Evolutionary conservation across 2,329 filamentous ascomycete genomes (phyloP), one percentile per base, ranked within the genome.

Genomic region (Cladophialophora immunda): DNA sequence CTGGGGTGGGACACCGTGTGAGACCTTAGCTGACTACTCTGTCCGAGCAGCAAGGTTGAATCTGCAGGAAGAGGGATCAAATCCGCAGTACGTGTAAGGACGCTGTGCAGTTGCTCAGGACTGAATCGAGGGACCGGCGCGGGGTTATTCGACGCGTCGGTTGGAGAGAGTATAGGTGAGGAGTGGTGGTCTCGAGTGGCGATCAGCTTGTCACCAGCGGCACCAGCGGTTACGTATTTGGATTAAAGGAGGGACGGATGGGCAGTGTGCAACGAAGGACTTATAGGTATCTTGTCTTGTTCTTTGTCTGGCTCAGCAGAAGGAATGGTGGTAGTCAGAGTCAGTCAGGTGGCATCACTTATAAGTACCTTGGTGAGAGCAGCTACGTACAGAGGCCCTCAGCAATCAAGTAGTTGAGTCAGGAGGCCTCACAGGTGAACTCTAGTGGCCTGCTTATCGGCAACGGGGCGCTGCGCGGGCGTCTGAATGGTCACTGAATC

Each of bases 121-220:
- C 8, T 27, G 8, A 25, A 50, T 45, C 38, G 45, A 50, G 45
- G 45, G 45, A 27, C 22, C 30, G 58, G 47, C 58, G 58, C 58
- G 58, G 58, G 58, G 58, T 61, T 61, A 29, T 50, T 61, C 32
- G 58, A 61, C 58, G 58, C 58, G 58, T 61, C 25, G 22, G 22
- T 36, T 54, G 58, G 58, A 61, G 58, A 61, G 27, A 32, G 53
- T 32, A 50, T 19, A 22, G 22, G 22, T 50, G 45, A 50, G 19
- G 53, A 55, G 53, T 55, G 30, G 27, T 55, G 30, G 27, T 55
- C 53, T 50, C 45, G 45, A 50, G 45, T 22, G 7, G 19, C 11
- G 45, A 50, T 50, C 45, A 50, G 45, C 45, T 50, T 50, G 45
- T n/a, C n/a, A n/a, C n/a, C n/a, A n/a, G n/a, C n/a, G n/a, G n/a